Percentiles rank a stretch among this genome's conserved stretches.
Conservation (phyloP, 371 early-diverging fungal species). For the Choanephora cucurbitarum region DNA sequence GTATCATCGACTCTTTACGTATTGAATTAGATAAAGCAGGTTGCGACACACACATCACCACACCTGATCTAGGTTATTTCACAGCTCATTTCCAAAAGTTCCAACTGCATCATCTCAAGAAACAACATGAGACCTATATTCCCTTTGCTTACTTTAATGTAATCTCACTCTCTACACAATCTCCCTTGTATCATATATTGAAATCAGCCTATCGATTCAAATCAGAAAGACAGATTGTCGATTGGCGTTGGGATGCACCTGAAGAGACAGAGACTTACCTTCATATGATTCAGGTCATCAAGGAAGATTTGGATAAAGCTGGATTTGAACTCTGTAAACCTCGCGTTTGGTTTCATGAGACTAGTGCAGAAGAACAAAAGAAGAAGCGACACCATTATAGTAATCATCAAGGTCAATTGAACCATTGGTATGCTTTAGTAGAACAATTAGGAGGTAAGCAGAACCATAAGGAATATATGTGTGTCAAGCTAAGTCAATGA, state of each 20-base stretch:
- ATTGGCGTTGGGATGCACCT: slow-evolving; percentile 60
- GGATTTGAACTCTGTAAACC: slow-evolving; percentile 40
- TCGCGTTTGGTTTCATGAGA: slow-evolving; percentile 47
- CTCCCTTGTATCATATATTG: slow-evolving; percentile 53
- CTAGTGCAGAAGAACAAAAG: slow-evolving; percentile 37
- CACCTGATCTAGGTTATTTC: slow-evolving; percentile 61
- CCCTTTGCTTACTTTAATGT: slow-evolving; percentile 56
- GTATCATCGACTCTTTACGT: slow-evolving; percentile 42
- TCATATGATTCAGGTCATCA: slow-evolving; percentile 46
- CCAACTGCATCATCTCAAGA: slow-evolving; percentile 60
- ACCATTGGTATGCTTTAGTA: too few species aligned
- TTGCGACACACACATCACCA: slow-evolving; percentile 40
- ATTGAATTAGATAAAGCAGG: slow-evolving; percentile 49
- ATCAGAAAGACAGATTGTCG: slow-evolving; percentile 43
- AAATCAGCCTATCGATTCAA: slow-evolving; percentile 58
- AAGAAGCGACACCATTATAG: slow-evolving; percentile 25
- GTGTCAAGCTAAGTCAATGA: too few species aligned
- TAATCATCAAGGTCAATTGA: too few species aligned
- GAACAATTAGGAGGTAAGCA: background rate
- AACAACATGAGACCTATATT: slow-evolving; percentile 42
- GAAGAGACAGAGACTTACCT: slow-evolving; percentile 41
- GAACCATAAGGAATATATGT: too few species aligned
- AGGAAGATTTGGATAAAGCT: slow-evolving; percentile 30
- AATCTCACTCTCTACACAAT: slow-evolving; percentile 27
- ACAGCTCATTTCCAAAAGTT: slow-evolving; percentile 61